Evolutionary conservation across 768 basidiomycete genomes (phyloP), one percentile per base, ranked within the genome.

Genomic region (Rhodotorula diobovata): DNA sequence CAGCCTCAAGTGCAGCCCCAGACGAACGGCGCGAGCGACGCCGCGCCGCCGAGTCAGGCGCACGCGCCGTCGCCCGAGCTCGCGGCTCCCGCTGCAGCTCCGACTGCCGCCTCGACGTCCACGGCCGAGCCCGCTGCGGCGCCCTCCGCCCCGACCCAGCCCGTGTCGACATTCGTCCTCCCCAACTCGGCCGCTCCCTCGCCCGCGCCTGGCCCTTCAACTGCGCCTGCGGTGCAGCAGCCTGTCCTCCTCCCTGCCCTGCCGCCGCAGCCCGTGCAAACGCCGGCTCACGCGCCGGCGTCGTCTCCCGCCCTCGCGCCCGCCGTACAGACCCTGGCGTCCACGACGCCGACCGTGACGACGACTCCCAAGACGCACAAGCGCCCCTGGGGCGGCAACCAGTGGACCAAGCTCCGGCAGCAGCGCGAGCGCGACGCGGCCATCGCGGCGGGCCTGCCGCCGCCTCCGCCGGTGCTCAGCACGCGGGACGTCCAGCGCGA

Each of bases 381-480:
- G 48, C 55, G 18, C 18, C 45, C 69, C 1, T 67, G 63, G 48
- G 61, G 37, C 58, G 66, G 39, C 35, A 71, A 56, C 70, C 76
- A 64, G 43, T 74, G 62, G 66, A 64, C 68, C 28, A 70, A 70
- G 55, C 62, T 54, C 28, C 34, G 39, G 12, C 34, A 45, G 23
- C 48, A 56, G 23, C 53, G 41, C 16, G 21, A 48, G 28, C 37
- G 57, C 56, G 30, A 81, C 46, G 81, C 85, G 35, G 83, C 84
- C 48, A 78, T 81, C 62, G 45, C 37, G 2, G 32, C 54, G 12
- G 34, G 34, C 37, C 43, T 25, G 25, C 58, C 53, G n/a, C 34
- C 32, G 46, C 55, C 28, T 2, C 28, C 14, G 16, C 25, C 34
- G 18, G 41, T 50, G 68, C 77, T 81, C 28, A 84, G 35, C 56